Base-by-base conservation (phyloP, 2,329 filamentous ascomycete genomes). In the Aspergillus hiratsukae region DNA sequence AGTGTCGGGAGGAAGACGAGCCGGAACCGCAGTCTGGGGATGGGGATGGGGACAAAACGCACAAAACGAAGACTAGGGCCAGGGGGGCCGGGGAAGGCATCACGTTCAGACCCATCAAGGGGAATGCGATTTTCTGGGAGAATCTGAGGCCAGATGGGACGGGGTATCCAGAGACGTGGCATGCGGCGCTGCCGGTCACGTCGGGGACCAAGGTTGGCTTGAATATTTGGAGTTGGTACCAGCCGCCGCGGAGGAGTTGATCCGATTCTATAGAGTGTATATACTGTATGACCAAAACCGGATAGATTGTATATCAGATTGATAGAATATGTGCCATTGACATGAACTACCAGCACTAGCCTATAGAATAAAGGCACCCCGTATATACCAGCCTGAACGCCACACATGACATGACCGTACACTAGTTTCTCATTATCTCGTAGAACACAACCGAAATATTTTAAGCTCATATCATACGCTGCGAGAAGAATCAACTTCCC, bases 181-280 rank as follows among this genome's bases (percentile, higher is more conserved):
- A 87, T 76, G 82, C 83, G 46, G 83, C 82, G 4, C 72, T 85
- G 64, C 83, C 83, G 8, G 83, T 87, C 0, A 69, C 71, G 50
- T 74, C 69, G 43, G 84, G 84, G 2, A 75, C 72, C 40, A 86
- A 87, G 73, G 77, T 86, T 55, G 84, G 83, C 0, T 68, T 86
- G 70, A 86, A 87, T 71, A 84, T 87, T 58, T 87, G 84, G 84
- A 85, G 80, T 69, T 86, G 83, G 83, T 81, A 79, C 67, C 80
- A 83, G 69, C 70, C 69, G 52, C 67, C 69, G 28, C 58, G 51
- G 54, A 56, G 64, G 57, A 60, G 56, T 56, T 45, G 21, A 43
- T 41, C 21, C 14, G 48, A 28, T 35, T 14, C 25, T 31, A 23
- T 45, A 46, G 40, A 50, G 28, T 19, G n/a, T 46, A 46, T 46